These are phyloP conservation scores for Fusarium scirpi DNA, from an alignment of 2,329 filamentous ascomycete genomes.

Conservation along the genomic window DNA sequence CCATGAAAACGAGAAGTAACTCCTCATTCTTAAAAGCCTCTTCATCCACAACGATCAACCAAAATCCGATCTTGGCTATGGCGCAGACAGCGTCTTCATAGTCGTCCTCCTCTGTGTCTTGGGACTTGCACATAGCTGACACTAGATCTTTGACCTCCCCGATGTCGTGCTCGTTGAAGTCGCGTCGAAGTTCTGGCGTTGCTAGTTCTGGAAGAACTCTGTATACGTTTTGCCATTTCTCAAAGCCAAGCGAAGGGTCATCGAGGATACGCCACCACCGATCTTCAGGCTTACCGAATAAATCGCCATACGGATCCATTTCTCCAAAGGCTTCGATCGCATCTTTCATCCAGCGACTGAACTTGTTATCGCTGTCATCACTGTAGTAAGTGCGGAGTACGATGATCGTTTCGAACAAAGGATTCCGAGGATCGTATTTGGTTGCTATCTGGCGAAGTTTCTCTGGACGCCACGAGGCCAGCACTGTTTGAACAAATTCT, in stretches of 20 bases:
- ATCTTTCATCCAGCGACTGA: neutral
- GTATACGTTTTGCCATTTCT: neutral
- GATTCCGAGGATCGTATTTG: neutral
- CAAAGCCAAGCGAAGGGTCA: neutral
- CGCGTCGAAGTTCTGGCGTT: neutral
- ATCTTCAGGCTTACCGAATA: neutral
- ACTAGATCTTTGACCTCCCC: neutral
- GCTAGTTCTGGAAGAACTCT: neutral
- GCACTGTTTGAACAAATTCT: neutral
- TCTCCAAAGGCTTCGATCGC: neutral
- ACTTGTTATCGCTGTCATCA: neutral
- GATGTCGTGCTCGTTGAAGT: neutral
- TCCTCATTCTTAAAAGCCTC: neutral
- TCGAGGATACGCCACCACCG: slow-evolving; percentile 1
- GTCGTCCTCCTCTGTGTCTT: neutral
- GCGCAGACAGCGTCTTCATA: neutral
- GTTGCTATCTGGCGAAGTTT: neutral
- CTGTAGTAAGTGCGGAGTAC: neutral
- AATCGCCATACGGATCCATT: neutral
- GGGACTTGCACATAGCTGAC: accelerated
- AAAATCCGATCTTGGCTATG: neutral
- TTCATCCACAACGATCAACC: neutral
- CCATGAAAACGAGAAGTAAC: neutral
- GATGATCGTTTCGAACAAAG: accelerated
- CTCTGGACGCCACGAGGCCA: neutral